phyloP scores from a whole-genome alignment of 2,329 filamentous ascomycete species.

The Neopestalotiopsis sp. region DNA sequence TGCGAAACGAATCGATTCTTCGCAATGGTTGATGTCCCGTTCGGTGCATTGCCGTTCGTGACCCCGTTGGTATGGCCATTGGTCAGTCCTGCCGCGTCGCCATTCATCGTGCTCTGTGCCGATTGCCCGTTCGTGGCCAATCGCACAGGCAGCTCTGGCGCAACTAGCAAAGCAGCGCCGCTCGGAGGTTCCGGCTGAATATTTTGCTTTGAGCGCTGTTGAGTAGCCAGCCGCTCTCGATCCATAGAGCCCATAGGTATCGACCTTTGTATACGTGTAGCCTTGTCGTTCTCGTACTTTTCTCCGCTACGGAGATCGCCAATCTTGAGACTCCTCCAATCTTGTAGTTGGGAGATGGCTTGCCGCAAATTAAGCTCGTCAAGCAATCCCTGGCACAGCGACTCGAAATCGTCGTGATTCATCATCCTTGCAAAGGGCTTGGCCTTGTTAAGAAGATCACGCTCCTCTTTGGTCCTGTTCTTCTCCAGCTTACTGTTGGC shows the following conservation, averaged over 20 bases:
- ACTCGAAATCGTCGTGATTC: slow-evolving; percentile 90
- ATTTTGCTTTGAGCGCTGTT: slow-evolving; percentile 71
- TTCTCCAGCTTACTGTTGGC: slow-evolving; percentile 91
- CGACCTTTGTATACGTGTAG: slow-evolving; percentile 71
- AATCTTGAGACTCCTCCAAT: slow-evolving; percentile 88
- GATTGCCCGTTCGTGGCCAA: slow-evolving; percentile 41
- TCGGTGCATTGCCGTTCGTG: slow-evolving; percentile 38
- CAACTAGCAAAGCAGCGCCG: slow-evolving; percentile 77
- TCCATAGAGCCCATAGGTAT: slow-evolving; percentile 83
- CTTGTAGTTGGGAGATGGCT: slow-evolving; percentile 88
- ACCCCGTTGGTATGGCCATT: slow-evolving; percentile 50
- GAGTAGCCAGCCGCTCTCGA: slow-evolving; percentile 75
- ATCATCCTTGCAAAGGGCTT: slow-evolving; percentile 98
- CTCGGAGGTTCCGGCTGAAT: slow-evolving; percentile 73
- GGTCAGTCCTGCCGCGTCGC: slow-evolving; percentile 57
- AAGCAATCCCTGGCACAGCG: slow-evolving; percentile 81
- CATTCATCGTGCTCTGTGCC: slow-evolving; percentile 43
- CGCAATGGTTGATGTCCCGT: slow-evolving; percentile 49
- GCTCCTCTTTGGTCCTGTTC: slow-evolving; percentile 94
- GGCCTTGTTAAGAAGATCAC: slow-evolving; percentile 87
- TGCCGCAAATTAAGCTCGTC: slow-evolving; percentile 91
- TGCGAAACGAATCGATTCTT: slow-evolving; percentile 60
- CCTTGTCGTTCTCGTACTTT: slow-evolving; percentile 91
- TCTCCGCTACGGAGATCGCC: slow-evolving; percentile 85
- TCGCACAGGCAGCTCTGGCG: slow-evolving; percentile 76